A percentile compares a stretch with the other conserved stretches of the same genome.
Conservation (phyloP, 768 basidiomycete species). For the Calvatia gigantea region DNA sequence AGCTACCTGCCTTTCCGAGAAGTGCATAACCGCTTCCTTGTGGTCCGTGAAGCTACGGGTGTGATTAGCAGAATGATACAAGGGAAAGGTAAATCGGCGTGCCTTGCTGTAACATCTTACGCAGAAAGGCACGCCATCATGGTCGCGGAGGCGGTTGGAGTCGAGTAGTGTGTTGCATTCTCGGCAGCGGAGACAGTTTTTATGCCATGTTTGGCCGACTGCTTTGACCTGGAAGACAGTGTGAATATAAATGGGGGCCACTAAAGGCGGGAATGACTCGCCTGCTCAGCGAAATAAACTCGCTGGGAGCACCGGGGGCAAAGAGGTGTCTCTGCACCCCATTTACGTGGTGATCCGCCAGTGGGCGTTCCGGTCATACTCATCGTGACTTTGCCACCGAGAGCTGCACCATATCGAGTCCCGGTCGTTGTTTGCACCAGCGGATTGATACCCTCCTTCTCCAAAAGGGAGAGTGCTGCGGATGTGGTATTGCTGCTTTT, state of each 20-base stretch:
- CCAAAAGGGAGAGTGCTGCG: conserved; percentile 15
- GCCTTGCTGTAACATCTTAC: conserved; percentile 73
- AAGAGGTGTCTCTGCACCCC: conserved; percentile 54
- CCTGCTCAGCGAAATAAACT: conserved; percentile 88
- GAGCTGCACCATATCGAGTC: conserved; percentile 60
- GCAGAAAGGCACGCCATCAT: conserved; percentile 70
- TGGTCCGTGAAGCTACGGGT: conserved; percentile 66
- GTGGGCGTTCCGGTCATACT: conserved; percentile 30
- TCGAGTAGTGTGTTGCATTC: conserved; percentile 70
- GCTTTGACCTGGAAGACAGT: conserved; percentile 61
- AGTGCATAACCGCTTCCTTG: conserved; percentile 76
- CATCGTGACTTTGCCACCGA: conserved; percentile 30
- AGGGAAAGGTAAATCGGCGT: conserved; percentile 8
- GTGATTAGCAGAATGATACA: not conserved
- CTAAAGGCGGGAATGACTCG: conserved; percentile 18
- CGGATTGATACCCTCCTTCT: conserved; percentile 21
- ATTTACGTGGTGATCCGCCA: conserved; percentile 40
- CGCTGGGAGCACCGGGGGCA: conserved; percentile 72
- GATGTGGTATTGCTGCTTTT: conserved; percentile 10
- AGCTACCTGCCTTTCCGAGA: conserved; percentile 39
- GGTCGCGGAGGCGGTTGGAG: conserved; percentile 69
- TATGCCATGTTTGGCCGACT: conserved; percentile 78
- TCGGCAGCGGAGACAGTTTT: conserved; percentile 70
- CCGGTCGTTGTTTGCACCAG: conserved; percentile 47
- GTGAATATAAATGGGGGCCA: not conserved